These are phyloP conservation scores for Tetraselmis chui DNA, from an alignment of 139 green algal genomes.

Conservation along the genomic window DNA sequence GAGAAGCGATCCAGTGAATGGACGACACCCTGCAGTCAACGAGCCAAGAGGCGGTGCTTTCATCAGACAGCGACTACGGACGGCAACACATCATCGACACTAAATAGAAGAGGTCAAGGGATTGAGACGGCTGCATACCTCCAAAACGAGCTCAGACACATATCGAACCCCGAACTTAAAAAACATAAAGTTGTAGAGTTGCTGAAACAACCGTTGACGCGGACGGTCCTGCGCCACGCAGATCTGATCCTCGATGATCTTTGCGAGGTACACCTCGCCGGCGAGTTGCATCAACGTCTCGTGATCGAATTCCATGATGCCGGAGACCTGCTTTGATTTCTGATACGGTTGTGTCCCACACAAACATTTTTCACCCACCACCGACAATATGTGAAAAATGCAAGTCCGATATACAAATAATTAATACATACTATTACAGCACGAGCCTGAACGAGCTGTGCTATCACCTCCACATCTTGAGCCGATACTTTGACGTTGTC, in stretches of 20 bases:
- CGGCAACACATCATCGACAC: no score
- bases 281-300: not conserved
- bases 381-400: no score
- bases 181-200: not conserved
- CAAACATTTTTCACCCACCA: no score
- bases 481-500: not conserved
- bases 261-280: not conserved
- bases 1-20: not conserved
- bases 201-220: not conserved
- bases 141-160: not conserved
- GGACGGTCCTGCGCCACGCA: not conserved
- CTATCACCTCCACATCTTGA: not conserved
- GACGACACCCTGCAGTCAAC: not conserved
- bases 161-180: not conserved
- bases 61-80: no score
- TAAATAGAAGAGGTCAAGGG: no score
- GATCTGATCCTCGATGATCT: not conserved
- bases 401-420: no score
- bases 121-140: no score
- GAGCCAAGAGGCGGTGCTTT: no score
- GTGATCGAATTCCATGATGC: not conserved
- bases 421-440: no score
- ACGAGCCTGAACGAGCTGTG: no score
- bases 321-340: not conserved
- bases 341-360: no score